Percentiles rank a stretch among this genome's conserved stretches.
Conservation (phyloP, 2,329 filamentous ascomycete genomes). For the Exophiala spinifera region DNA sequence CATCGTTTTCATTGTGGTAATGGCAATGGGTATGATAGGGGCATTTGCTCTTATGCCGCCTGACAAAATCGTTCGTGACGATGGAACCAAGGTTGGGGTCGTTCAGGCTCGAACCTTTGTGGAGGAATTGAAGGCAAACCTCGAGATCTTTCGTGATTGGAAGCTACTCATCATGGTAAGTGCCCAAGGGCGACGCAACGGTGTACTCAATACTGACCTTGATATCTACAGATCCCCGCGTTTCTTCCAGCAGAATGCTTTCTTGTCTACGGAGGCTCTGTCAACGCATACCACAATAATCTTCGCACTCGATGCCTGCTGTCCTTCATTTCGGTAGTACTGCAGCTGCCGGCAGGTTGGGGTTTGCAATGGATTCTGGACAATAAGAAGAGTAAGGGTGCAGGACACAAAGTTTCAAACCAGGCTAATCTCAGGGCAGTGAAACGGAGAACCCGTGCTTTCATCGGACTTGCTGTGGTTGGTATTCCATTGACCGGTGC, state of each 20-base stretch:
- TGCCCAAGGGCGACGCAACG: neutral
- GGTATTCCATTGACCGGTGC: constrained; percentile 5
- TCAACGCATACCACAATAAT: constrained; percentile 34
- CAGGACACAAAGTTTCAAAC: neutral
- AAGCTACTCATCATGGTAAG: constrained; percentile 30
- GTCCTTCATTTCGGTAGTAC: constrained; percentile 33
- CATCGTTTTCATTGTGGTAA: constrained; percentile 10
- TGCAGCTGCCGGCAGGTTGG: constrained; percentile 34
- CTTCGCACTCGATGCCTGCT: constrained; percentile 32
- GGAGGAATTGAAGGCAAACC: constrained; percentile 34
- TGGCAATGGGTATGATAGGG: constrained; percentile 2
- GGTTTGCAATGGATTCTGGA: constrained; percentile 22
- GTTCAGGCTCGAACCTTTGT: constrained; percentile 29
- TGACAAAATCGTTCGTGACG: constrained; percentile 7
- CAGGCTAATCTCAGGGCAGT: neutral
- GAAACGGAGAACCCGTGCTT: constrained; percentile 10
- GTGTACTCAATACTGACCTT: neutral
- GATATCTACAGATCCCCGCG: constrained; percentile 19
- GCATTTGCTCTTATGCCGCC: constrained; percentile 7
- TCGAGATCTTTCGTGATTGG: constrained; percentile 31
- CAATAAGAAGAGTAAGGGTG: constrained; percentile 5
- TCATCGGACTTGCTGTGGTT: constrained; percentile 10
- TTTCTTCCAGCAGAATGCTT: constrained; percentile 33
- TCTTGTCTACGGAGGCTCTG: constrained; percentile 36
- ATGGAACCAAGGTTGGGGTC: constrained; percentile 29